These are phyloP conservation scores for Lipomyces anomalus DNA, from an alignment of 805 yeast genomes.

Conservation along the genomic window DNA sequence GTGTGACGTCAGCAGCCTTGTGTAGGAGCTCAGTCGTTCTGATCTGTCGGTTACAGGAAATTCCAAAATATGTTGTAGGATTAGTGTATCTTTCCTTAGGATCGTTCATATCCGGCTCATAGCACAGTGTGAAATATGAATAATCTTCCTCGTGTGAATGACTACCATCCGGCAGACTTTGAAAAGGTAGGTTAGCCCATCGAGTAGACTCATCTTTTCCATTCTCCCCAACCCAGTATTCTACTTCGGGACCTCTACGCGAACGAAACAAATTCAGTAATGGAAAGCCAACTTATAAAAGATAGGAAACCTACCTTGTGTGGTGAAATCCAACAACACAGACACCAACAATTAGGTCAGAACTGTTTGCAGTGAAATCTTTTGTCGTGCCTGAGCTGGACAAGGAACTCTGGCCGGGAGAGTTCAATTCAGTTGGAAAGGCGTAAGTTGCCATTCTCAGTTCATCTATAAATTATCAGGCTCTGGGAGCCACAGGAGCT, in stretches of 20 bases:
- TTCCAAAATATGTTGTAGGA: slow-evolving; percentile 76
- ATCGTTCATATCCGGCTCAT: slow-evolving; percentile 38
- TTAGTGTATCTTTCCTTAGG: background rate
- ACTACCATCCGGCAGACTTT: slow-evolving; percentile 93
- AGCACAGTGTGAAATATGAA: slow-evolving; percentile 78
- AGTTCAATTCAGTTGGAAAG: too few relatives aligned
- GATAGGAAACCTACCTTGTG: slow-evolving; percentile 27
- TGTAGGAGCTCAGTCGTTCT: slow-evolving; percentile 53
- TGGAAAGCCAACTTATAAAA: background rate
- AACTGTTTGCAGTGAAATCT: background rate
- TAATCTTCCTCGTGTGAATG: slow-evolving; percentile 92
- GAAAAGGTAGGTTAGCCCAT: slow-evolving; percentile 90
- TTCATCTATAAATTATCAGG: background rate
- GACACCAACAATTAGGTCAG: slow-evolving; percentile 61
- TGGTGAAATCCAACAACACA: slow-evolving; percentile 93
- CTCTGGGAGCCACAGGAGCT: background rate
- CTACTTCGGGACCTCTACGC: slow-evolving; percentile 85
- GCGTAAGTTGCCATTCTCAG: slow-evolving; percentile 12
- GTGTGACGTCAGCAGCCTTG: slow-evolving; percentile 58
- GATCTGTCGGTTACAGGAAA: slow-evolving; percentile 86
- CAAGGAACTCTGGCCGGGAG: too few relatives aligned
- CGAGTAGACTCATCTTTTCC: slow-evolving; percentile 38
- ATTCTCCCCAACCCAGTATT: slow-evolving; percentile 67
- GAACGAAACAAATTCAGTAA: background rate
- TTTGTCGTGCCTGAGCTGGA: slow-evolving; percentile 2